phyloP scores from a whole-genome alignment of 225 moss, liverwort and hornwort genomes.

The Ulota crispa region DNA sequence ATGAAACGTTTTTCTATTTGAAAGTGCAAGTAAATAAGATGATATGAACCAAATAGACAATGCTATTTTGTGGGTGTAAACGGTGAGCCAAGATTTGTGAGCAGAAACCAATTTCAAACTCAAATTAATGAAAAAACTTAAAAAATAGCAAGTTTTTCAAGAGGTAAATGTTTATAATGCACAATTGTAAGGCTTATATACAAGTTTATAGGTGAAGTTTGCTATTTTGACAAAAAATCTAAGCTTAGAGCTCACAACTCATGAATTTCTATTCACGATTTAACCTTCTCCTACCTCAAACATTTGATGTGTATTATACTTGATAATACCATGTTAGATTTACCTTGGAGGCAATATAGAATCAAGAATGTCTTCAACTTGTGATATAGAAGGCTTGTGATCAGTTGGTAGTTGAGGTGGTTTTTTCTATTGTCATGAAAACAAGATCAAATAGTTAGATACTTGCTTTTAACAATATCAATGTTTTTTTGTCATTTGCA shows the following conservation, averaged over 20 bases:
- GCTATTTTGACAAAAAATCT: too few relatives aligned
- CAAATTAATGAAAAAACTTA: too few relatives aligned
- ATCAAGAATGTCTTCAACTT: slow-evolving; percentile 89
- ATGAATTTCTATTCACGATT: too few relatives aligned
- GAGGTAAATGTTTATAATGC: too few relatives aligned
- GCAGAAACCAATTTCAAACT: too few relatives aligned
- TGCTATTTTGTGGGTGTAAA: too few relatives aligned
- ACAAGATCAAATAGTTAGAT: background rate
- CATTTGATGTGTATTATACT: background rate
- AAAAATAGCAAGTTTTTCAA: too few relatives aligned
- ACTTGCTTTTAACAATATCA: background rate
- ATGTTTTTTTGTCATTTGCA: background rate
- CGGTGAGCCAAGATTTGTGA: too few relatives aligned
- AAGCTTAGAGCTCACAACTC: too few relatives aligned
- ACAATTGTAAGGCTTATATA: too few relatives aligned
- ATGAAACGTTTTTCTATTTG: background rate
- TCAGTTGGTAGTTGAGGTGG: slow-evolving; percentile 31
- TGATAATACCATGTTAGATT: background rate
- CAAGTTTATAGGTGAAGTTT: too few relatives aligned
- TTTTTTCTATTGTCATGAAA: slow-evolving; percentile 27
- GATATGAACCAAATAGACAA: background rate
- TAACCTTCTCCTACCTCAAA: background rate
- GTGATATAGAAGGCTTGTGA: slow-evolving; percentile 58
- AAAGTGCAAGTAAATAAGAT: background rate
- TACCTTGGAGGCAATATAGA: slow-evolving; percentile 89